These are phyloP conservation scores for Alternaria sp. DNA, from an alignment of 2,329 filamentous ascomycete species.

Conservation along the genomic window DNA sequence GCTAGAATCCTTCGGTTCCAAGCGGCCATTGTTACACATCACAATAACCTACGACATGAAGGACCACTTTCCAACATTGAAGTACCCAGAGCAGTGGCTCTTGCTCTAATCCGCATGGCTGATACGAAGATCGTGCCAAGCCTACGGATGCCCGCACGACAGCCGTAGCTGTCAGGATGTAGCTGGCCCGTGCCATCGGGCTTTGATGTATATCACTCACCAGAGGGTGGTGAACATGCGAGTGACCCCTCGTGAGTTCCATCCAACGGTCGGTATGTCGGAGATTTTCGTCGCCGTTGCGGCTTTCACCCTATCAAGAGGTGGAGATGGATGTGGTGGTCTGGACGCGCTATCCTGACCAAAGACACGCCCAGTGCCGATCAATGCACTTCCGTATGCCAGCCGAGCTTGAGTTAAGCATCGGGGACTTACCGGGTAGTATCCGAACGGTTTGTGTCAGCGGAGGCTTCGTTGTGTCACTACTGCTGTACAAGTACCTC, in stretches of 20 bases:
- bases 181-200: constrained; percentile 29
- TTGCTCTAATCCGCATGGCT: constrained; percentile 2
- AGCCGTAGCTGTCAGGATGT: constrained; percentile 11
- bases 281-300: constrained; percentile 20
- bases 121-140: constrained; percentile 12
- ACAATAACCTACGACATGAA: constrained; percentile 5
- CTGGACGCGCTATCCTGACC: not conserved
- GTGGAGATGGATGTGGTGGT: not conserved
- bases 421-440: constrained; percentile 14
- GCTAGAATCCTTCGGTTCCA: constrained; percentile 6
- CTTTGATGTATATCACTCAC: constrained; percentile 7
- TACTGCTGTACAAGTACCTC: not conserved
- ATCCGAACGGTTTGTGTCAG: constrained; percentile 11
- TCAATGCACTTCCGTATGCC: constrained; percentile 3
- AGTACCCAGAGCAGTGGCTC: not conserved
- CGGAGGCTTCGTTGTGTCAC: not conserved
- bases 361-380: constrained; percentile 12
- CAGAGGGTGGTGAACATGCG: not conserved
- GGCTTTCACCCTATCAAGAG: not conserved
- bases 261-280: constrained; percentile 25
- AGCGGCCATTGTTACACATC: constrained; percentile 19
- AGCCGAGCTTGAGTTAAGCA: constrained; percentile 2
- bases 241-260: constrained; percentile 9
- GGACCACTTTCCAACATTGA: not conserved
- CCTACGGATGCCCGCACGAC: constrained; percentile 28